Evolutionary conservation across 331 rosid genomes (phyloP).

Genomic region (Rosa hybrid): DNA sequence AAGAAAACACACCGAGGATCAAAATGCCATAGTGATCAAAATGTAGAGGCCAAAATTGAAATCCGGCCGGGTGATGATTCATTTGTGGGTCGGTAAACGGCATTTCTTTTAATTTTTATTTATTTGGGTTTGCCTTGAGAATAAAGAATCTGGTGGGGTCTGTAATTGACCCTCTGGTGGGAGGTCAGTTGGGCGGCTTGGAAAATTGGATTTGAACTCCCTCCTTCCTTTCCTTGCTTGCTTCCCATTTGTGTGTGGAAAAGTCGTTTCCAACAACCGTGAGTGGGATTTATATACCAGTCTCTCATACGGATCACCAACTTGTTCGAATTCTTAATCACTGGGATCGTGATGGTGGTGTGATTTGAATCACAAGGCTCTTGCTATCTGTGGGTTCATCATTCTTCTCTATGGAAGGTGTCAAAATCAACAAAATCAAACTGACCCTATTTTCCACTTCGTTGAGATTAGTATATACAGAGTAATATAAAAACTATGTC

Average conservation of each 20-base stretch:
- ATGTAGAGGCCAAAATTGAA: not conserved
- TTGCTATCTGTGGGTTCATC: not conserved
- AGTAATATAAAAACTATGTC: not conserved
- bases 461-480: not conserved
- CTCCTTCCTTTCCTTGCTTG: not conserved
- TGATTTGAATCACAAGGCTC: too few relatives aligned
- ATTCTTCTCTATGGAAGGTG: not conserved
- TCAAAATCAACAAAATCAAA: not conserved
- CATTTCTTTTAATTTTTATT: too few relatives aligned
- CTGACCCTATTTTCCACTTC: not conserved
- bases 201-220: not conserved
- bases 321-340: not conserved
- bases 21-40: not conserved
- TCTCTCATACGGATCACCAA: not conserved
- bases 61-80: not conserved
- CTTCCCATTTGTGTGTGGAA: not conserved
- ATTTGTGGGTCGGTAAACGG: not conserved
- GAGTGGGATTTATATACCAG: not conserved
- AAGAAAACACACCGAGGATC: not conserved
- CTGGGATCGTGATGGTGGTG: not conserved
- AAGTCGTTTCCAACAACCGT: constrained; percentile 4
- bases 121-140: not conserved
- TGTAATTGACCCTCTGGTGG: constrained; percentile 6
- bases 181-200: not conserved
- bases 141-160: not conserved